These are phyloP conservation scores for Heritiera fomes DNA, from an alignment of 345 rosid genomes.

Conservation along the genomic window DNA sequence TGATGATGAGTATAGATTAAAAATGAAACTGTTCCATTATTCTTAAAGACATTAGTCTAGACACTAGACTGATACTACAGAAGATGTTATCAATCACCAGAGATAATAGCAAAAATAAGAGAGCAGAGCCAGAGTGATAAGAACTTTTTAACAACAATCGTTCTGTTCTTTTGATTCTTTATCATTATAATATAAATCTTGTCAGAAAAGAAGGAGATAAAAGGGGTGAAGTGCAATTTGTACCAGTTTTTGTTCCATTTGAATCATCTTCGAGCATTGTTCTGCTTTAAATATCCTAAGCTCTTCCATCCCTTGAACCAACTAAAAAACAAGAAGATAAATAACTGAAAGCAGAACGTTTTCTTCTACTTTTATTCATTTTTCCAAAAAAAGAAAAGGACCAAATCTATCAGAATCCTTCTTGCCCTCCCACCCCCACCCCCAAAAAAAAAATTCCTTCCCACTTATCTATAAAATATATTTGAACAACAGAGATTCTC, in stretches of 20 bases:
- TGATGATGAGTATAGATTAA: too few species aligned
- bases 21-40: too few species aligned
- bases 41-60: not conserved
- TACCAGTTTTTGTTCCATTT: slow-evolving; percentile 82
- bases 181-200: not conserved
- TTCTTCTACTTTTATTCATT: not conserved
- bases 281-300: slow-evolving; percentile 50
- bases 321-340: slow-evolving; percentile 39
- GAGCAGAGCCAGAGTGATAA: not conserved
- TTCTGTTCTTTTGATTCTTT: not conserved
- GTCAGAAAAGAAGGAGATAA: not conserved
- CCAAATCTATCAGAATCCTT: not conserved
- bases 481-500: slow-evolving; percentile 6
- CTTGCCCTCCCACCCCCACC: not conserved
- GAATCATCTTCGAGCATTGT: slow-evolving; percentile 48
- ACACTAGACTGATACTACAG: not conserved
- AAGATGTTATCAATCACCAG: not conserved
- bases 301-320: slow-evolving; percentile 55
- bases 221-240: slow-evolving; percentile 5
- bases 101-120: not conserved
- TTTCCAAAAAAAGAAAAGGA: not conserved
- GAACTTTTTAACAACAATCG: not conserved
- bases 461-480: not conserved
- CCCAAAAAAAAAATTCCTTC: too few species aligned
- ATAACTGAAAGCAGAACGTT: not conserved